These are phyloP conservation scores for Candida sp. DNA, from an alignment of 1,139 yeast species.

Conservation along the genomic window DNA sequence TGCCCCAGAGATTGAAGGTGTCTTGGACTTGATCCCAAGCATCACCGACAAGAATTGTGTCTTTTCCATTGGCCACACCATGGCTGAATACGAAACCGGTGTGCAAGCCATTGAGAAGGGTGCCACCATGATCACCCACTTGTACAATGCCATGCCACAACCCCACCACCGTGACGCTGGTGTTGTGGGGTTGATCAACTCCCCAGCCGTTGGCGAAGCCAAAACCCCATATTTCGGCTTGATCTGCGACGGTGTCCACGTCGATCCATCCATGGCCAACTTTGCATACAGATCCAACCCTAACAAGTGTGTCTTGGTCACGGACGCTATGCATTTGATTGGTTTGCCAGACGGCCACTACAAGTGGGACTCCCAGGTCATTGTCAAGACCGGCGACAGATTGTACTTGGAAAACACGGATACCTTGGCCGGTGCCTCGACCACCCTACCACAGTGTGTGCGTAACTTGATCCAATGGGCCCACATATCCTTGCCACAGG, in stretches of 20 bases:
- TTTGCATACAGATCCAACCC: constrained; percentile 60
- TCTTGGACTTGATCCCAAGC: constrained; percentile 51
- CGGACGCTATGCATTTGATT: constrained; percentile 64
- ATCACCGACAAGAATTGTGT: constrained; percentile 39
- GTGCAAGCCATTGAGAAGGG: constrained; percentile 55
- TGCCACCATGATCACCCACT: constrained; percentile 65
- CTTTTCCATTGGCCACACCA: constrained; percentile 64
- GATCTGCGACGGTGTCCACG: constrained; percentile 67
- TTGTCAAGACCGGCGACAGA: constrained; percentile 53
- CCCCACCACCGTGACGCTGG: constrained; percentile 70
- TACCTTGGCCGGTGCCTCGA: constrained; percentile 69
- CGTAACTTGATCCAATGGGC: constrained; percentile 61
- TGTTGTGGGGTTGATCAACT: constrained; percentile 56
- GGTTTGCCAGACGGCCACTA: constrained; percentile 57
- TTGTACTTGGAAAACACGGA: constrained; percentile 58
- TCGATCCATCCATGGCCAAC: constrained; percentile 59
- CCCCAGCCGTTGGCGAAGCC: constrained; percentile 32
- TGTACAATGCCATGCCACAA: constrained; percentile 72
- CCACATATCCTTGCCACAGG: constrained; percentile 52
- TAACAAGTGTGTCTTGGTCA: constrained; percentile 59
- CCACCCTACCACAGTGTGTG: constrained; percentile 58
- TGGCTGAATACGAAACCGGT: constrained; percentile 52
- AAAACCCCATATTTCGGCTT: constrained; percentile 58
- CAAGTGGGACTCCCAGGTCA: constrained; percentile 51
- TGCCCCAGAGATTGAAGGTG: constrained; percentile 65